These are phyloP conservation scores for Fusarium mexicanum DNA, from an alignment of 2,329 filamentous ascomycete species.

Conservation along the genomic window DNA sequence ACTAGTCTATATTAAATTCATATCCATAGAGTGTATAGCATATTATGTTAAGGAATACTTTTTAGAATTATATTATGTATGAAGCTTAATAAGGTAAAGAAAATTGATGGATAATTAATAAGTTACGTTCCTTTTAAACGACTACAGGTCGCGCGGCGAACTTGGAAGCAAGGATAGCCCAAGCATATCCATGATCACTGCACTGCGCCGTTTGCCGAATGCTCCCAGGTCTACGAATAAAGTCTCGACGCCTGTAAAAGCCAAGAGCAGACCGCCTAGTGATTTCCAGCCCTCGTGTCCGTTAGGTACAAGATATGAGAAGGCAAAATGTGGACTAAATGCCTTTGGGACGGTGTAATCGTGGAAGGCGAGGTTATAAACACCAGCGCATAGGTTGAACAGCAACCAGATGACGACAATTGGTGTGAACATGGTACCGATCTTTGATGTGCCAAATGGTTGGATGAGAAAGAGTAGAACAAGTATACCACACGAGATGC, in stretches of 20 bases:
- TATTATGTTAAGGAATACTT: too few species aligned
- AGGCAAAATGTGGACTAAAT: background rate
- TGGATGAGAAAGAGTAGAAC: background rate
- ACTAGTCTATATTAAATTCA: too few species aligned
- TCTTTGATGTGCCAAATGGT: background rate
- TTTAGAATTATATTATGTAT: too few species aligned
- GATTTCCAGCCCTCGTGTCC: background rate
- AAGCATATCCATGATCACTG: background rate
- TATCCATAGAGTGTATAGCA: too few species aligned
- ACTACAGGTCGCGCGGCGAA: too few species aligned
- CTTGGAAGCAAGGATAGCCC: background rate
- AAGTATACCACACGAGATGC: background rate
- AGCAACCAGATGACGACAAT: background rate
- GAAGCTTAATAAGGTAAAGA: too few species aligned
- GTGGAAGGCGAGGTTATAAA: background rate
- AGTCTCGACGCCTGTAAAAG: background rate
- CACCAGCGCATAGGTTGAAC: background rate
- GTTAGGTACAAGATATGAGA: background rate
- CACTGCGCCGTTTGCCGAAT: background rate
- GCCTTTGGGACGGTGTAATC: background rate
- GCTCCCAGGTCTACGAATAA: background rate
- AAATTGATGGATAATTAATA: too few species aligned
- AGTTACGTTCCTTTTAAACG: too few species aligned
- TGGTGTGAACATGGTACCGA: background rate
- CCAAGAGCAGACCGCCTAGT: background rate